Evolutionary conservation across 768 basidiomycete genomes (phyloP).

Genomic region (Leccinum uliginosum): DNA sequence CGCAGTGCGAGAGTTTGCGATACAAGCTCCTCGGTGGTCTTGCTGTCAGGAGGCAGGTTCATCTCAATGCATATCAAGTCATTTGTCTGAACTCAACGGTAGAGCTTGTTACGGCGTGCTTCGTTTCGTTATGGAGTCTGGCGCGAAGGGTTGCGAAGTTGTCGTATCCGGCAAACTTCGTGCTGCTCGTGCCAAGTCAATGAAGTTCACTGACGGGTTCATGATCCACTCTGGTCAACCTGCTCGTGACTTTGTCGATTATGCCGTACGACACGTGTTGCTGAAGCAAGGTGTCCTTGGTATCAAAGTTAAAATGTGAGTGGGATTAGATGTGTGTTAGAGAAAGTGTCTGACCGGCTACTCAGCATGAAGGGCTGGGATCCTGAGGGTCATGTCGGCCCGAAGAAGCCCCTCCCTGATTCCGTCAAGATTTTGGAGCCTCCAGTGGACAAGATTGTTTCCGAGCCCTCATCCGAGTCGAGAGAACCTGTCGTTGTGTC

Average conservation of each 20-base stretch:
- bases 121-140: slow-evolving; percentile 99
- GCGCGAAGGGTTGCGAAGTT: slow-evolving; percentile 99
- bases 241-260: slow-evolving; percentile 92
- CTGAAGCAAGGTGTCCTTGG: slow-evolving; percentile 98
- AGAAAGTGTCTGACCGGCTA: slow-evolving; percentile 9
- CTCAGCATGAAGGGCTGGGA: slow-evolving; percentile 94
- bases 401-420: slow-evolving; percentile 92
- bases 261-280: slow-evolving; percentile 96
- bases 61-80: not conserved
- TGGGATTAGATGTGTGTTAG: not conserved
- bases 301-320: slow-evolving; percentile 99
- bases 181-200: slow-evolving; percentile 98
- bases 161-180: slow-evolving; percentile 99
- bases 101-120: slow-evolving; percentile 99
- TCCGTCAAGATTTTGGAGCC: slow-evolving; percentile 88
- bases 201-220: slow-evolving; percentile 99
- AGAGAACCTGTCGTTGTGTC: slow-evolving; percentile 58
- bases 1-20: slow-evolving; percentile 96
- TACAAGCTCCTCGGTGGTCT: slow-evolving; percentile 99
- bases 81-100: not conserved
- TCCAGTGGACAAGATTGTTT: slow-evolving; percentile 84
- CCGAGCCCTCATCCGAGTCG: slow-evolving; percentile 88
- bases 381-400: slow-evolving; percentile 85
- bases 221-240: slow-evolving; percentile 99
- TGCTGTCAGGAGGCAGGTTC: slow-evolving; percentile 87